Evolutionary conservation across 495 filamentous ascomycete genomes (phyloP).

Genomic region (Cladorrhinum samala): DNA sequence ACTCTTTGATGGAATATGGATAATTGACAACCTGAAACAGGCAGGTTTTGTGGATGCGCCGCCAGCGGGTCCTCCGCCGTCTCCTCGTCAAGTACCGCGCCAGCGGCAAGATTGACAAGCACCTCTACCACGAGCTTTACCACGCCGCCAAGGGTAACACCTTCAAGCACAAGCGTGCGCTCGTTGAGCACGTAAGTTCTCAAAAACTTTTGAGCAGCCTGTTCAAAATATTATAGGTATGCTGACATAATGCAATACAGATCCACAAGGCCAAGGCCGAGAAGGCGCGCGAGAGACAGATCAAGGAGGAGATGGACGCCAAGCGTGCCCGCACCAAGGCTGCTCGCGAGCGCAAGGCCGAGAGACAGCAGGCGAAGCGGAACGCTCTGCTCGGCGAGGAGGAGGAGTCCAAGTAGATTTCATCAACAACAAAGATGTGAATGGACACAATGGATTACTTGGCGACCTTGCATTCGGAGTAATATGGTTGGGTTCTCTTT

Average conservation of each 20-base stretch:
- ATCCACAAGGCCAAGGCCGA: conserved; percentile 99
- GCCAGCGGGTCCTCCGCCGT: conserved; percentile 96
- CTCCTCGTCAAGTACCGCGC: conserved; percentile 99
- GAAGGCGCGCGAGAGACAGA: conserved; percentile 83
- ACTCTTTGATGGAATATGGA: background rate
- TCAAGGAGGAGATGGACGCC: conserved; percentile 99
- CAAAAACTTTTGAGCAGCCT: no score
- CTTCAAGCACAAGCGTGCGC: conserved; percentile 99
- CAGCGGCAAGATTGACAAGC: conserved; percentile 99
- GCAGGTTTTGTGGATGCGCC: conserved; percentile 98
- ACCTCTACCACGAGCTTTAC: conserved; percentile 99
- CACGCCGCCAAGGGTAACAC: conserved; percentile 99
- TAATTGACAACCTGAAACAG: conserved; percentile 43
- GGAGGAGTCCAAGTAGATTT: conserved; percentile 48
- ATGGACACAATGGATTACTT: conserved; percentile 35
- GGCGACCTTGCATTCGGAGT: conserved; percentile 52
- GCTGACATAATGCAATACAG: conserved; percentile 41
- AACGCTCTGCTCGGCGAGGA: conserved; percentile 71
- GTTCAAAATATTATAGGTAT: background rate
- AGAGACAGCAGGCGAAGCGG: conserved; percentile 85
- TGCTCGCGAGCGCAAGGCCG: conserved; percentile 90
- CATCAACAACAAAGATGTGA: conserved; percentile 26
- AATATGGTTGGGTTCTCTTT: conserved; percentile 50
- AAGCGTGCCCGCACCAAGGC: conserved; percentile 99
- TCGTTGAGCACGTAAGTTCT: conserved; percentile 95